Base-by-base conservation (phyloP, 176 grass and related monocot genomes). In the Poa pratensis region DNA sequence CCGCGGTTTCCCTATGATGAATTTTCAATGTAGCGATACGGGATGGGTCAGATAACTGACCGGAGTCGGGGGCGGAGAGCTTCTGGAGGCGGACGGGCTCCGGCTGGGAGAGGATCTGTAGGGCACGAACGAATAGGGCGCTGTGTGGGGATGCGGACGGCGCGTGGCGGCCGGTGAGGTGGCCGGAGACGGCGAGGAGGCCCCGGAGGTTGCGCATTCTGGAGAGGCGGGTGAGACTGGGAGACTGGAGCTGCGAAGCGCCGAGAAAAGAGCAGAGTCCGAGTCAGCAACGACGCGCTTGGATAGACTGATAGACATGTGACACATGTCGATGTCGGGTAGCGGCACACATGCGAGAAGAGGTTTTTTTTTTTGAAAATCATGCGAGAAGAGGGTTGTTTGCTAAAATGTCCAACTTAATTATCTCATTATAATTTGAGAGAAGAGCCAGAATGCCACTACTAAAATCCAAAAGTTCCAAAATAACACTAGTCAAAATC, bases 41-140 rank as follows among this genome's bases (percentile, higher is more conserved):
- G 27, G 27, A 65, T 18, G 62, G 30, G 62, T 18, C 6, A 7
- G 17, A 73, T 2, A 43, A 34, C 63, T 69, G 32, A 98, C 96
- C 96, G 39, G 93, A 78, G 86, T 98, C 90, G 11, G 88, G 76
- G n/a, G 94, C 79, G 10, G 91, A 84, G 75, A 95, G 88, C 89
- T 81, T 89, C 28, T 89, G 80, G 48, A 98, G 20, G 73, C 76
- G 89, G 58, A 95, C 86, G 58, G 91, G 88, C 6, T 86, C 80
- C 60, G 75, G 23, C 18, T 88, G 51, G 57, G 90, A 83, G 86
- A 95, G 85, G 82, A 96, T 84, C 58, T 87, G 85, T 52, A 90
- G 80, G 50, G 75, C 60, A 11, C 89, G 84, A 15, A 67, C 52
- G 89, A 90, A 90, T 51, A 90, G 7, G 12, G 80, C 50, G 39